Conservation (phyloP, 2,329 filamentous ascomycete genomes). For the Cladosporium sp. region DNA sequence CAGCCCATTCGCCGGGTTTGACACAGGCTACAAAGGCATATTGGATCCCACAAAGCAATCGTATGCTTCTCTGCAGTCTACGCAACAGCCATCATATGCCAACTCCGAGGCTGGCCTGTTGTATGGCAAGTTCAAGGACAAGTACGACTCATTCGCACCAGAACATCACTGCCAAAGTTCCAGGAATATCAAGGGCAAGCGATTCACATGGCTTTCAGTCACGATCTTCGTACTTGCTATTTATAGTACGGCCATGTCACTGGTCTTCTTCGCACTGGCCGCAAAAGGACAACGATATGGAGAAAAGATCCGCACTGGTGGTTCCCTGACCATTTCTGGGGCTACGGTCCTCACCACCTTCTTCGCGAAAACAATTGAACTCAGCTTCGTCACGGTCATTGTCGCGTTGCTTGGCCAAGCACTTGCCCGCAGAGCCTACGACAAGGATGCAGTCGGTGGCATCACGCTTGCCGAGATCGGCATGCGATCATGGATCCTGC, state of each 20-base stretch:
- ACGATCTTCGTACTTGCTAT: conserved; percentile 51
- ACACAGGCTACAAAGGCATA: conserved; percentile 19
- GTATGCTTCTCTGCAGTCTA: conserved; percentile 28
- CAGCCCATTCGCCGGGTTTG: conserved; percentile 23
- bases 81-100: conserved; percentile 26
- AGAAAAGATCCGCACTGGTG: conserved; percentile 54
- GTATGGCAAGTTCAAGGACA: conserved; percentile 21
- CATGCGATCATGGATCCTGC: conserved; percentile 68
- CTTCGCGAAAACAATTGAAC: conserved; percentile 73
- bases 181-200: background rate
- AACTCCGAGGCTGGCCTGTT: conserved; percentile 31
- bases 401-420: conserved; percentile 74
- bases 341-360: conserved; percentile 67
- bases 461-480: conserved; percentile 75
- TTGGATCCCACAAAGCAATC: conserved; percentile 22
- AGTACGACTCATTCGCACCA: conserved; percentile 30
- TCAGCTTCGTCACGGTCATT: conserved; percentile 76
- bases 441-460: conserved; percentile 53
- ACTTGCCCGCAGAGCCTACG: conserved; percentile 67
- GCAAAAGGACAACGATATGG: conserved; percentile 61
- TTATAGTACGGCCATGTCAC: conserved; percentile 64
- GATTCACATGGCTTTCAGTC: conserved; percentile 48
- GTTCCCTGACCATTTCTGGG: conserved; percentile 59
- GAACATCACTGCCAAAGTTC: conserved; percentile 25
- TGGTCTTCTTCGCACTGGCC: conserved; percentile 64